Evolutionary conservation across 176 grass and related monocot genomes (phyloP), one percentile per base, ranked within the genome.

Genomic region (Elymus sibiricus): DNA sequence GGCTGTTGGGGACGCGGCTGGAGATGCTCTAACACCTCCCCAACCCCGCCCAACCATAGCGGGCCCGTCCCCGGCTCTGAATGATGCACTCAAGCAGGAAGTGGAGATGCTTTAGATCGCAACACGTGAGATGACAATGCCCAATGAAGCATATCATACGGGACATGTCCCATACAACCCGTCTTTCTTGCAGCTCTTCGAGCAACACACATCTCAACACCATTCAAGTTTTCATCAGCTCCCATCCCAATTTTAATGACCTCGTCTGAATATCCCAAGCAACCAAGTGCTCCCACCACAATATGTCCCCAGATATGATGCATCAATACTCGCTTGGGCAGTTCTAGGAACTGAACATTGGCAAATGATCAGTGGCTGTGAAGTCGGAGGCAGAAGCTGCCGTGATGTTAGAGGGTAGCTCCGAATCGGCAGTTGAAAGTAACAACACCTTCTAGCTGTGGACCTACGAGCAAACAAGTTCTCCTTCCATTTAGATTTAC

Each of bases 281-380:
- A 89, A 91, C 73, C 91, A 94, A 38, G 88, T 93, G 84, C 73
- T 77, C 78, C 65, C 89, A 86, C 39, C 86, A n/a, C 82, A 95
- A 86, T 83, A 78, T 89, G 46, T 58, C 95, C 78, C 89, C 88
- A 0, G 90, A 94, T 85, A 92, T 89, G 68, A 92, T 98, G 91
- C 91, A 95, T 60, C 96, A 98, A 86, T 93, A 98, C 29, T 86
- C 96, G 0, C 82, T 94, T 39, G 93, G 91, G 77, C 63, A n/a
- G n/a, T 70, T 94, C 46, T 88, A 98, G 70, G 93, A 86, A 47
- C 80, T 98, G 68, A 91, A 91, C 76, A 94, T 98, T 87, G 90
- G 93, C 70, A 98, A 90, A 64, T 90, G 91, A 8, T 86, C 86
- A 65, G 49, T 72, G 35, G n/a, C 78, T 81, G 89, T 91, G 47